Base-by-base conservation (phyloP, 208 protist species). In the Porcisia hertigi region DNA sequence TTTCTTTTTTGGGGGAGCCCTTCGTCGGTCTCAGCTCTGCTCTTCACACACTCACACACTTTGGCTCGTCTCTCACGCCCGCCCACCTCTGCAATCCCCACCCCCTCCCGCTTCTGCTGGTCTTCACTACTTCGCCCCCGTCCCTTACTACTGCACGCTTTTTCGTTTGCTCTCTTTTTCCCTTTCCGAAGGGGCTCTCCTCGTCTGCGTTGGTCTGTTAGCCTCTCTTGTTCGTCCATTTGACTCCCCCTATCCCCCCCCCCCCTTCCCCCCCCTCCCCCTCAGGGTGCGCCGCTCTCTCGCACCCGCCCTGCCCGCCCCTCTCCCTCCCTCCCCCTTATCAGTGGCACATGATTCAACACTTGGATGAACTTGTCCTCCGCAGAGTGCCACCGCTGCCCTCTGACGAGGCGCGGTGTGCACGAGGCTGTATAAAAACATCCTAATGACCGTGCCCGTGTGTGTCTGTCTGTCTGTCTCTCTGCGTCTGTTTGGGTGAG, bases 11-110 rank as follows among this genome's bases (percentile, higher is more conserved):
- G 0, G 30, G 30, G 30, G 30, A 4, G 63, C 41, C 11, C 6
- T n/a, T 30, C 41, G 36, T 34, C 54, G n/a, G 12, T 69, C 66
- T 71, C 66, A 71, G 63, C 63, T 30, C 41, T n/a, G 41, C 63
- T 47, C 63, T 49, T 30, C 52, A 53, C 67, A 72, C 67, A 39
- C 72, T 69, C 58, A 54, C 75, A 60, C 54, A 18, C 59, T 47
- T n/a, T 43, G 8, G 43, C 23, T 34, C 25, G 25, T 73, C 41
- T 30, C 47, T 0, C 5, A 12, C 20, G 25, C 16, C 63, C 14
- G 7, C 20, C 41, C 23, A n/a, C 16, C 36, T 30, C 63, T 43
- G 18, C 23, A 5, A 52, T 47, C 63, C 14, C 12, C 63, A 47
- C 18, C 59, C 7, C 36, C 23, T 7, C 12, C 23, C n/a, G 30